Evolutionary conservation across 2,329 filamentous ascomycete species (phyloP).

Genomic region (Colletotrichum godetiae): DNA sequence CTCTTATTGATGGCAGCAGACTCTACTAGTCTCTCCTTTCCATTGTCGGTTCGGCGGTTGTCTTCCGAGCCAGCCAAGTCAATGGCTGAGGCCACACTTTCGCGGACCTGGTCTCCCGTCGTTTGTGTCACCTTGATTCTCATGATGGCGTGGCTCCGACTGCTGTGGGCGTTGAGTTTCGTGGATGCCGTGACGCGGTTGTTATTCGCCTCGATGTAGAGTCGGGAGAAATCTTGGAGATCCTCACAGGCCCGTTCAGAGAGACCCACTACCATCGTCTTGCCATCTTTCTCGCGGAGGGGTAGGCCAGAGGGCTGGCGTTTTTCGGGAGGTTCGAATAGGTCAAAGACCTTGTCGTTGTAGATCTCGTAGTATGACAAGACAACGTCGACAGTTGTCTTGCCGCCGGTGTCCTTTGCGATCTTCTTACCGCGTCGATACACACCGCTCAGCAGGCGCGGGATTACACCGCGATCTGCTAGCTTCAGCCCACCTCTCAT

Average conservation of each 20-base stretch:
- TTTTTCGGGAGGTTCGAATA: constrained; percentile 89
- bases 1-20: constrained; percentile 98
- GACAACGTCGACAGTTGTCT: constrained; percentile 77
- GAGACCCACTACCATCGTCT: constrained; percentile 87
- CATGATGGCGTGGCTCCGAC: constrained; percentile 88
- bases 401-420: constrained; percentile 78
- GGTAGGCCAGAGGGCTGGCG: constrained; percentile 84
- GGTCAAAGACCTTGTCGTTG: constrained; percentile 93
- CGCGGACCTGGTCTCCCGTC: constrained; percentile 72
- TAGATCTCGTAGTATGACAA: constrained; percentile 98
- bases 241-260: constrained; percentile 85
- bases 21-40: constrained; percentile 91
- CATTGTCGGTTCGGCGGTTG: constrained; percentile 93
- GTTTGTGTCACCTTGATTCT: constrained; percentile 88
- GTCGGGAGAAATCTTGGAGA: constrained; percentile 87
- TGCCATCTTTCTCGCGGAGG: constrained; percentile 86
- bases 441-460: constrained; percentile 84
- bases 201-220: constrained; percentile 93
- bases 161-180: constrained; percentile 92
- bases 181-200: constrained; percentile 91
- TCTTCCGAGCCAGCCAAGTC: constrained; percentile 96
- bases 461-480: constrained; percentile 88
- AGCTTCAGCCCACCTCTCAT: constrained; percentile 93
- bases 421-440: constrained; percentile 89
- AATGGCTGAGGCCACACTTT: constrained; percentile 92